Conservation (phyloP, 1,139 yeast genomes). For the Tardiomyces digboiensis region DNA sequence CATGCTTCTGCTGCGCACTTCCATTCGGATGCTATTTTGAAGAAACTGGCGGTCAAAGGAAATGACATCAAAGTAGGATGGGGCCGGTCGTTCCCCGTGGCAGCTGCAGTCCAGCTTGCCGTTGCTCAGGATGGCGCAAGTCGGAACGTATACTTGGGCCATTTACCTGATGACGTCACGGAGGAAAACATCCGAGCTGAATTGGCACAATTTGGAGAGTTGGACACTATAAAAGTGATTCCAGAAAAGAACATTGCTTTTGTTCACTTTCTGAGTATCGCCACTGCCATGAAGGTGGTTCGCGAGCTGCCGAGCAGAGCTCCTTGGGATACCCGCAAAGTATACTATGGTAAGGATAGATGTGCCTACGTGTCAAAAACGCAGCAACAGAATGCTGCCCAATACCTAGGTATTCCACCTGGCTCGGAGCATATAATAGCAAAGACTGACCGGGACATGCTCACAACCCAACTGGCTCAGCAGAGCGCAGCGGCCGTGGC, state of each 20-base stretch:
- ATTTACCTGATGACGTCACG: conserved; percentile 47
- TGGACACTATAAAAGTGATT: conserved; percentile 70
- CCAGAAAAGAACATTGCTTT: conserved; percentile 71
- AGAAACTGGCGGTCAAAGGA: conserved; percentile 34
- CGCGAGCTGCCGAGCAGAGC: conserved; percentile 50
- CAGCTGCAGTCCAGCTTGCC: conserved; percentile 60
- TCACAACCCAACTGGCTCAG: conserved; percentile 41
- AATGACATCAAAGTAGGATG: conserved; percentile 49
- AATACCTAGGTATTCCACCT: conserved; percentile 83
- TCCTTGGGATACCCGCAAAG: conserved; percentile 52
- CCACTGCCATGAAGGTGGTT: conserved; percentile 77
- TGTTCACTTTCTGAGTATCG: conserved; percentile 68
- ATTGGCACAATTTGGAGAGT: conserved; percentile 64
- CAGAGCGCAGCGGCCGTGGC: conserved; percentile 68
- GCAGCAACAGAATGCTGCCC: conserved; percentile 96
- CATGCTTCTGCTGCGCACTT: conserved; percentile 33
- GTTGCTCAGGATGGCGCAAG: conserved; percentile 86
- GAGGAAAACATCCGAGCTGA: conserved; percentile 57
- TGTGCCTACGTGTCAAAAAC: conserved; percentile 81
- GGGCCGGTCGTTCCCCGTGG: conserved; percentile 56
- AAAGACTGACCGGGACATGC: conserved; percentile 64
- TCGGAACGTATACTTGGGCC: conserved; percentile 80
- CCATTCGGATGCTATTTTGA: conserved; percentile 45
- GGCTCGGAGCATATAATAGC: conserved; percentile 80
- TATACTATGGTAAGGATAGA: conserved; percentile 83